Evolutionary conservation across 2,329 filamentous ascomycete species (phyloP).

Genomic region (Talaromyces sp.): DNA sequence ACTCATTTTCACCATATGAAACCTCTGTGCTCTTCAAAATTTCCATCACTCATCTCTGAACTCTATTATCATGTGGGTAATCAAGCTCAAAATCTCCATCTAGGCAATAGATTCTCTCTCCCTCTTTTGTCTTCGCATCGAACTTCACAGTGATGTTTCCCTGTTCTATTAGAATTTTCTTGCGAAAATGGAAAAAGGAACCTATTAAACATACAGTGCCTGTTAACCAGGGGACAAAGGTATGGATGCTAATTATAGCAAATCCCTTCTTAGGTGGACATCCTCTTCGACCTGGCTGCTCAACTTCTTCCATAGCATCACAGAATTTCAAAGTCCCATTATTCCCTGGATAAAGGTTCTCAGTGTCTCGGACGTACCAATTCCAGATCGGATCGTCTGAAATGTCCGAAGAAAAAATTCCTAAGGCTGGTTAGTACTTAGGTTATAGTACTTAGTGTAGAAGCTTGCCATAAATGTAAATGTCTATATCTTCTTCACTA

Average conservation of each 20-base stretch:
- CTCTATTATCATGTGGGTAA: too few species aligned
- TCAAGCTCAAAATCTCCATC: neutral
- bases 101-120: neutral
- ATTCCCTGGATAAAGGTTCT: neutral
- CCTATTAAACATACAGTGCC: neutral
- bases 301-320: neutral
- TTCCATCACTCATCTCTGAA: too few species aligned
- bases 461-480: neutral
- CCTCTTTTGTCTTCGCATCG: neutral
- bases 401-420: neutral
- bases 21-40: too few species aligned
- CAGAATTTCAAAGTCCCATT: neutral
- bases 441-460: too few species aligned
- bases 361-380: neutral
- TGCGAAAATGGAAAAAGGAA: neutral
- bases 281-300: neutral
- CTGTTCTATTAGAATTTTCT: neutral
- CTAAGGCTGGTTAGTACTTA: neutral
- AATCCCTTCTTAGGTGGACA: neutral
- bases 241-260: neutral
- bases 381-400: neutral
- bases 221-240: neutral
- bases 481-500: neutral
- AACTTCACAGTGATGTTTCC: neutral
- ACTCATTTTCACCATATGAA: too few species aligned